phyloP scores from a whole-genome alignment of 202 grass and related monocot genomes.

The Zizania palustris region DNA sequence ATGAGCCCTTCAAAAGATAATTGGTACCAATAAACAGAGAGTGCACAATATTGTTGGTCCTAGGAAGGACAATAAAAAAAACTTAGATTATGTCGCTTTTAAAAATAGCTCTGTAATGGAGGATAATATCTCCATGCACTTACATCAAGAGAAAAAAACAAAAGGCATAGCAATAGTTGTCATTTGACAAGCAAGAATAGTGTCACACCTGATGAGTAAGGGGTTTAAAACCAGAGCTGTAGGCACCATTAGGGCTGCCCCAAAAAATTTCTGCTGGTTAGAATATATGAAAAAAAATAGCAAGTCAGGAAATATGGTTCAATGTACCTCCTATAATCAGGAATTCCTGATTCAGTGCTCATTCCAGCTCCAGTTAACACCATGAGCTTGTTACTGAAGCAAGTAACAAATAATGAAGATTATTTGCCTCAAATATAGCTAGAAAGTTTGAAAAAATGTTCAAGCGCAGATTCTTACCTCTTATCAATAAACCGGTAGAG shows the following conservation, averaged over 20 bases:
- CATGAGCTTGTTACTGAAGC: conserved; percentile 75
- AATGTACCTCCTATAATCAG: conserved; percentile 91
- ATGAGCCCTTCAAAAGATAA: conserved; percentile 9
- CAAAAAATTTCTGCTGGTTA: conserved; percentile 24
- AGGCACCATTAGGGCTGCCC: conserved; percentile 91
- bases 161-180: conserved; percentile 5
- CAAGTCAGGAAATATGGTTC: conserved; percentile 15
- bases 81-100: not conserved
- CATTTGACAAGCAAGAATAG: conserved; percentile 3
- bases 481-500: conserved; percentile 69
- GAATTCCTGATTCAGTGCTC: conserved; percentile 95
- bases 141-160: conserved; percentile 5
- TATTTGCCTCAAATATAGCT: conserved; percentile 33
- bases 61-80: conserved; percentile 5
- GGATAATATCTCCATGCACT: not conserved
- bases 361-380: conserved; percentile 93
- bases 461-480: conserved; percentile 53
- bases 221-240: conserved; percentile 97
- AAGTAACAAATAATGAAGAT: conserved; percentile 43
- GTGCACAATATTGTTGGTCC: not conserved
- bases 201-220: conserved; percentile 86
- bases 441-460: conserved; percentile 22
- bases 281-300: conserved; percentile 4
- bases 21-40: conserved; percentile 3
- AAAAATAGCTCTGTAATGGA: not conserved